Evolutionary conservation across 805 yeast genomes (phyloP).

Genomic region (Wickerhamomyces strasburgensis): DNA sequence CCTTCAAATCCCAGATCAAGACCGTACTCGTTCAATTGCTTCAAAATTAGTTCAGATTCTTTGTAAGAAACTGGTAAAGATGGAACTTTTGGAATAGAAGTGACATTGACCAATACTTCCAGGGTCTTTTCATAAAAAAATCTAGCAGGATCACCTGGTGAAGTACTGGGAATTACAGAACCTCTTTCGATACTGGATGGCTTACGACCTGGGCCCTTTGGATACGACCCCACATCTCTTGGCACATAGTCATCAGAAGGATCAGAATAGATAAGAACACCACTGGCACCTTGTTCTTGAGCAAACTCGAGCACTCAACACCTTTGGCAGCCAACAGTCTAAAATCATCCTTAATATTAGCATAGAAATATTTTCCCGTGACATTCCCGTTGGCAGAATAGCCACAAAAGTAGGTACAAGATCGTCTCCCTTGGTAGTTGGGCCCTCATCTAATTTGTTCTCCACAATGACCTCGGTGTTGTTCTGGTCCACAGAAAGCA

Average conservation of each 20-base stretch:
- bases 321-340: slow-evolving; percentile 40
- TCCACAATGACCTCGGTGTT: slow-evolving; percentile 34
- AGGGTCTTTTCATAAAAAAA: slow-evolving; percentile 61
- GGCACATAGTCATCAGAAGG: slow-evolving; percentile 58
- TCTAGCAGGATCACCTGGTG: slow-evolving; percentile 72
- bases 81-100: slow-evolving; percentile 63
- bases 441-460: slow-evolving; percentile 48
- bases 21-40: slow-evolving; percentile 56
- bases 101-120: slow-evolving; percentile 42
- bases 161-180: slow-evolving; percentile 54
- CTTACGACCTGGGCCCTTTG: slow-evolving; percentile 72
- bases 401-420: slow-evolving; percentile 77
- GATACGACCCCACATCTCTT: slow-evolving; percentile 62
- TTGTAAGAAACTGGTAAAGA: slow-evolving; percentile 62
- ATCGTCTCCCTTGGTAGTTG: slow-evolving; percentile 33
- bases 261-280: slow-evolving; percentile 63
- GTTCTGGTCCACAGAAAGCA: slow-evolving; percentile 27
- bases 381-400: slow-evolving; percentile 74
- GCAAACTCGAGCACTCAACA: slow-evolving; percentile 69
- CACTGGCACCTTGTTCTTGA: slow-evolving; percentile 63
- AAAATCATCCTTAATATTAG: slow-evolving; percentile 57
- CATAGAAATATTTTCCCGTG: slow-evolving; percentile 60
- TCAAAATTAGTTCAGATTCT: slow-evolving; percentile 60
- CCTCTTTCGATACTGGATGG: slow-evolving; percentile 77
- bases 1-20: slow-evolving; percentile 45